Conservation (phyloP, 768 basidiomycete species). For the Auriculariales sp. region DNA sequence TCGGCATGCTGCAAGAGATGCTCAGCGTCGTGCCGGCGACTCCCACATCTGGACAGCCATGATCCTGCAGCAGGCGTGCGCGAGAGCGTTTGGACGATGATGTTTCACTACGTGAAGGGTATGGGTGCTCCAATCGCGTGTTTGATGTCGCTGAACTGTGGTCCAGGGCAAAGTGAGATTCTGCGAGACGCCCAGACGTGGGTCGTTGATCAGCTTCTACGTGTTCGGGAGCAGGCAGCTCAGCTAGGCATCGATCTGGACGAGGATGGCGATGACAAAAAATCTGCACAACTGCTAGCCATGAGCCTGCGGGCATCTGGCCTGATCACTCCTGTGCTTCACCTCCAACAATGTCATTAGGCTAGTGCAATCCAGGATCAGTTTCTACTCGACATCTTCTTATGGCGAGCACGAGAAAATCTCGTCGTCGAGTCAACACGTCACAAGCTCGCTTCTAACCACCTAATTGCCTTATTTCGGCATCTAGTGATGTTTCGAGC, state of each 20-base stretch:
- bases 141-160: constrained; percentile 2
- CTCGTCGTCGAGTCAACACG: no score
- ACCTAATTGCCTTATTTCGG: no score
- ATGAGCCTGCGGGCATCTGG: no score
- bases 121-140: not conserved
- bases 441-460: no score
- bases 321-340: no score
- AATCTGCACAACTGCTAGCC: no score
- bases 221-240: constrained; percentile 7
- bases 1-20: constrained; percentile 57
- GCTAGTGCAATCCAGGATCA: no score
- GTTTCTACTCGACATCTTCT: no score
- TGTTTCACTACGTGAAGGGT: constrained; percentile 5
- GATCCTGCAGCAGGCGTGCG: constrained; percentile 1
- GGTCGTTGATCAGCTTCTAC: not conserved
- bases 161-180: constrained; percentile 9
- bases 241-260: constrained; percentile 5
- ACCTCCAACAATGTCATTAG: no score
- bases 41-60: constrained; percentile 19
- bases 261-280: constrained; percentile 3
- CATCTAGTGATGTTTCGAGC: no score
- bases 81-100: not conserved
- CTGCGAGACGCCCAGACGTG: constrained; percentile 13
- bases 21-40: constrained; percentile 34
- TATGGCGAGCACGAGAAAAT: no score